Conservation (phyloP, 345 rosid species). For the Raphanus sativus region DNA sequence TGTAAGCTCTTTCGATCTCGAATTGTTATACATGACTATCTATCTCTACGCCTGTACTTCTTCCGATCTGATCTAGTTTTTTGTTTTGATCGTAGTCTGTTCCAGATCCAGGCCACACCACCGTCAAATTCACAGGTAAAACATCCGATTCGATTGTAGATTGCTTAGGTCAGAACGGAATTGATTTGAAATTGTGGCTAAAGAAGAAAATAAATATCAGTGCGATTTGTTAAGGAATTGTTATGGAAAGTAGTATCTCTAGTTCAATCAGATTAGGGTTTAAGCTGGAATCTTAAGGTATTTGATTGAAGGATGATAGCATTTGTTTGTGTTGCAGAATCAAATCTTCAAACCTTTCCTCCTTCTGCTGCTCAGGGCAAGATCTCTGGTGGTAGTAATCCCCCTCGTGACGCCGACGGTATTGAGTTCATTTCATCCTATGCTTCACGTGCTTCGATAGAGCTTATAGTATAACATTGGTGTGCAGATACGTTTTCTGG, state of each 20-base stretch:
- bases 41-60: neutral
- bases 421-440: neutral
- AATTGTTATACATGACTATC: neutral
- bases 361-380: constrained; percentile 76
- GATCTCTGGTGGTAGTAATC: constrained; percentile 69
- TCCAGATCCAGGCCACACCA: constrained; percentile 69
- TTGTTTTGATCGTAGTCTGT: constrained; percentile 62
- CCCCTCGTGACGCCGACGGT: constrained; percentile 95
- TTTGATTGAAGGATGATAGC: constrained; percentile 12
- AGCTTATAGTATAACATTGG: constrained; percentile 10
- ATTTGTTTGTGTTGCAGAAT: constrained; percentile 54
- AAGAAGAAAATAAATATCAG: neutral
- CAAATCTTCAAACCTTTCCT: constrained; percentile 80
- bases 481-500: constrained; percentile 88
- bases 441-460: neutral
- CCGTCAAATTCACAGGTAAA: constrained; percentile 75
- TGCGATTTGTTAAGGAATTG: neutral
- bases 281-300: neutral
- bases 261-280: neutral
- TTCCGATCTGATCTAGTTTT: constrained; percentile 41
- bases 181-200: constrained; percentile 19
- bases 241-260: neutral
- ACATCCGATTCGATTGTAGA: neutral
- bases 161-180: neutral
- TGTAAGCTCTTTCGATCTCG: constrained; percentile 45